A percentile compares a stretch with the other conserved stretches of the same genome.
Evolutionary conservation across 2,329 filamentous ascomycete genomes (phyloP).

Genomic region (Pyrenochaeta sp.): DNA sequence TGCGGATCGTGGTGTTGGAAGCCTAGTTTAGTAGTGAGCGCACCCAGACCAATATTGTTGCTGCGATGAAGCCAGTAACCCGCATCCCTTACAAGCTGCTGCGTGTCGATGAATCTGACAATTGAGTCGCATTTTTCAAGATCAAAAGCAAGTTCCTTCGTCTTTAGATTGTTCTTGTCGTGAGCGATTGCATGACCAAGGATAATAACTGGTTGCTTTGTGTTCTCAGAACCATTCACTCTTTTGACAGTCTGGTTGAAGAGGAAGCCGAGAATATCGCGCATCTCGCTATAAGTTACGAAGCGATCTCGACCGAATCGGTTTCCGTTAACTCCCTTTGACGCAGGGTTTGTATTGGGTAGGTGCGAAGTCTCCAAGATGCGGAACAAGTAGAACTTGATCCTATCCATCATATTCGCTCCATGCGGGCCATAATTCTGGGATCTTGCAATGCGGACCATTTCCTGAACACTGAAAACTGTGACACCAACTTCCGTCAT

Average conservation of each 20-base stretch:
- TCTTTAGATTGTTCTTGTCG: conserved; percentile 27
- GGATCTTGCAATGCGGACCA: background rate
- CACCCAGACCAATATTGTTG: conserved; percentile 17
- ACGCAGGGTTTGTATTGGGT: background rate
- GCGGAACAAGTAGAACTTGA: conserved; percentile 33
- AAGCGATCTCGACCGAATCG: conserved; percentile 33
- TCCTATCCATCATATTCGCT: conserved; percentile 22
- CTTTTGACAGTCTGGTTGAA: conserved; percentile 22
- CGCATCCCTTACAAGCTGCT: conserved; percentile 22
- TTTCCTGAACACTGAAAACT: conserved; percentile 13
- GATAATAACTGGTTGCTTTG: conserved; percentile 28
- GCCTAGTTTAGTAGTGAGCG: conserved; percentile 10
- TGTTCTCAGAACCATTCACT: conserved; percentile 4
- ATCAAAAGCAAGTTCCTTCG: conserved; percentile 22
- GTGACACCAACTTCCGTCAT: conserved; percentile 35
- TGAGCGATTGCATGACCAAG: conserved; percentile 32
- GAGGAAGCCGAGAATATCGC: conserved; percentile 15
- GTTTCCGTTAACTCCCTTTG: conserved; percentile 23
- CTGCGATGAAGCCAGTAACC: background rate
- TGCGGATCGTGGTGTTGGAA: conserved; percentile 30
- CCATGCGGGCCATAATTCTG: conserved; percentile 21
- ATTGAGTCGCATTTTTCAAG: conserved; percentile 13
- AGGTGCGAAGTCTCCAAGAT: conserved; percentile 29
- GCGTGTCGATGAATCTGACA: conserved; percentile 34
- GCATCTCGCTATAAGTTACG: conserved; percentile 16